Percentiles rank a stretch among this genome's conserved stretches.
phyloP scores from a whole-genome alignment of 805 yeast species.

The Candida boidinii region DNA sequence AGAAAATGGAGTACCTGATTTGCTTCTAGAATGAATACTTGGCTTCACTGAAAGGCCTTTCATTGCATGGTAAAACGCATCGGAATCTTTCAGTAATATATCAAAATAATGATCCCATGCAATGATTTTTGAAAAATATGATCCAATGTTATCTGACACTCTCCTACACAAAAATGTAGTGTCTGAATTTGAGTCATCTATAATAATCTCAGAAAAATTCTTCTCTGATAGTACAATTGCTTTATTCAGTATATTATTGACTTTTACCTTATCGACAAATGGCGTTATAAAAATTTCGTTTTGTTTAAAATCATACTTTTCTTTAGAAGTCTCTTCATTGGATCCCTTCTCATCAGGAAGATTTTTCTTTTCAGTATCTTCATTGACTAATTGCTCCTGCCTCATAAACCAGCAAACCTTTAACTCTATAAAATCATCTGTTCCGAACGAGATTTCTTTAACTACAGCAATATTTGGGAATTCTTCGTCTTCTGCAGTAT shows the following conservation, averaged over 20 bases:
- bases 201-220: constrained; percentile 24
- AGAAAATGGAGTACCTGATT: constrained; percentile 1
- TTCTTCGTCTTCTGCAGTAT: constrained; percentile 20
- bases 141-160: constrained; percentile 30
- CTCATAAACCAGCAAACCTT: constrained; percentile 40
- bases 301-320: constrained; percentile 11
- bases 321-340: constrained; percentile 6
- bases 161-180: constrained; percentile 31
- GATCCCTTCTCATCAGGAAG: constrained; percentile 18
- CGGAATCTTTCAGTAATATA: constrained; percentile 17
- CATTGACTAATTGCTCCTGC: too few relatives aligned
- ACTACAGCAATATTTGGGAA: constrained; percentile 37
- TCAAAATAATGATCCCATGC: constrained; percentile 29
- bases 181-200: constrained; percentile 27
- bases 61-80: constrained; percentile 24
- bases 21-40: constrained; percentile 18
- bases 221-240: constrained; percentile 34
- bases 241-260: constrained; percentile 32
- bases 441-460: constrained; percentile 43
- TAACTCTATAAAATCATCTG: constrained; percentile 37
- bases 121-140: constrained; percentile 25
- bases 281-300: constrained; percentile 53
- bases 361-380: constrained; percentile 27
- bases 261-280: constrained; percentile 32
- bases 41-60: constrained; percentile 23